Evolutionary conservation across 192 early-diverging fungal genomes (phyloP), one percentile per base, ranked within the genome.

Genomic region (Entophlyctis luteolus): DNA sequence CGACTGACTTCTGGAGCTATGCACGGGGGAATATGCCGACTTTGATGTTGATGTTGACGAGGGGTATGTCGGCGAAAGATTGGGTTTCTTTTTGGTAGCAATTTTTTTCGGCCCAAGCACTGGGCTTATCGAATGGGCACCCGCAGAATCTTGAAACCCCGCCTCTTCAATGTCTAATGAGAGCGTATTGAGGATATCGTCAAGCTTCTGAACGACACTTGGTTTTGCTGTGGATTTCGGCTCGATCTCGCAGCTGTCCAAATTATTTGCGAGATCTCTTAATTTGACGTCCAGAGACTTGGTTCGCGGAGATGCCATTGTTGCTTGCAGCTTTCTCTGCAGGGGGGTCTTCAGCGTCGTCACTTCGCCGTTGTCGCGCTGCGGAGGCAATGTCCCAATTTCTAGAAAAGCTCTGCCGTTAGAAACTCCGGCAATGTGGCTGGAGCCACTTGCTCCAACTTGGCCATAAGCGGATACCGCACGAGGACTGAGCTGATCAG

Each of bases 151-250:
- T 31, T 52, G 18, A 8, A 8, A 20, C 12, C 39, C 8, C 10
- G 16, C 63, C 18, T 37, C 5, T 4, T 52, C 12, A 12, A 65
- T 29, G 28, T 48, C 27, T 6, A 29, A 12, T 28, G 23, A 57
- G 23, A 57, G 34, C 29, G 31, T 57, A 31, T 57, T 57, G 22
- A 66, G 29, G 25, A 66, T 66, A 10, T 66, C 63, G 35, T 66
- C 63, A 32, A 66, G 63, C 29, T 47, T 66, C 32, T 54, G 48
- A 3, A 47, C 27, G 2, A 52, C 63, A 33, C 22, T 31, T 54
- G 38, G 14, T 23, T 14, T 25, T 45, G 27, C n/a, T 46, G 42
- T 52, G 12, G 22, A 20, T 52, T 23, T 12, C 12, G 10, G 25
- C 6, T 25, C 14, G 49, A 8, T 52, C 6, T 25, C 8, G 25